A percentile compares a stretch with the other conserved stretches of the same genome.
Evolutionary conservation across 768 basidiomycete genomes (phyloP).

Genomic region (Leccinum imitatum): DNA sequence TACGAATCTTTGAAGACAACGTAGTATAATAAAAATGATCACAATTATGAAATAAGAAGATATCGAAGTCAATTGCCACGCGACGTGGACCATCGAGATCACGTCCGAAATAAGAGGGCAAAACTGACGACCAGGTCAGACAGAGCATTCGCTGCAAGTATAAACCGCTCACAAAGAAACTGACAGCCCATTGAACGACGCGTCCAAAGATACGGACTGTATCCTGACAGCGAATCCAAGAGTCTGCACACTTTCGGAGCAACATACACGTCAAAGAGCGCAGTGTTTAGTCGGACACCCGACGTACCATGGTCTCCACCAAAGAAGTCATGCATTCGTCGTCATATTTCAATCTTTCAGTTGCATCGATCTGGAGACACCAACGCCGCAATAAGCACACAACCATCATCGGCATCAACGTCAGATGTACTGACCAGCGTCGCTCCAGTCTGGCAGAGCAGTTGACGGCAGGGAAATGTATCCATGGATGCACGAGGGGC

Average conservation of each 20-base stretch:
- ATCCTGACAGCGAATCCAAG: slow-evolving; percentile 7
- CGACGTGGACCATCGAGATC: slow-evolving; percentile 15
- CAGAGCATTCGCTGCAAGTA: neutral
- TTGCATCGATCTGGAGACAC: slow-evolving; percentile 8
- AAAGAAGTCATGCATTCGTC: slow-evolving; percentile 7
- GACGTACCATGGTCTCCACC: slow-evolving; percentile 3
- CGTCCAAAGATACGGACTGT: neutral
- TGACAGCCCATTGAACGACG: slow-evolving; percentile 17
- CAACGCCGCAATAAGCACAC: neutral
- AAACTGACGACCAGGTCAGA: slow-evolving; percentile 17
- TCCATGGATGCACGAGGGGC: slow-evolving; percentile 10
- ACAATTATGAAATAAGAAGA: slow-evolving; percentile 14
- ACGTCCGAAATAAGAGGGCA: slow-evolving; percentile 23
- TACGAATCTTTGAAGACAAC: neutral
- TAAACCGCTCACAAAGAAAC: slow-evolving; percentile 21
- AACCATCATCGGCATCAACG: neutral
- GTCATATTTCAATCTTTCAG: neutral
- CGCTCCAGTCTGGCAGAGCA: neutral
- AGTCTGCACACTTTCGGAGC: neutral
- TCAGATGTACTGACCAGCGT: slow-evolving; percentile 11
- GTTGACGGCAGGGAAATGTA: neutral
- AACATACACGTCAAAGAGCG: neutral
- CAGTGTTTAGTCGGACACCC: neutral
- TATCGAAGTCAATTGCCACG: slow-evolving; percentile 15
- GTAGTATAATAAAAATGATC: slow-evolving; percentile 7